Evolutionary conservation across 2,329 filamentous ascomycete species (phyloP).

Genomic region (Raffaelea ambrosiae): DNA sequence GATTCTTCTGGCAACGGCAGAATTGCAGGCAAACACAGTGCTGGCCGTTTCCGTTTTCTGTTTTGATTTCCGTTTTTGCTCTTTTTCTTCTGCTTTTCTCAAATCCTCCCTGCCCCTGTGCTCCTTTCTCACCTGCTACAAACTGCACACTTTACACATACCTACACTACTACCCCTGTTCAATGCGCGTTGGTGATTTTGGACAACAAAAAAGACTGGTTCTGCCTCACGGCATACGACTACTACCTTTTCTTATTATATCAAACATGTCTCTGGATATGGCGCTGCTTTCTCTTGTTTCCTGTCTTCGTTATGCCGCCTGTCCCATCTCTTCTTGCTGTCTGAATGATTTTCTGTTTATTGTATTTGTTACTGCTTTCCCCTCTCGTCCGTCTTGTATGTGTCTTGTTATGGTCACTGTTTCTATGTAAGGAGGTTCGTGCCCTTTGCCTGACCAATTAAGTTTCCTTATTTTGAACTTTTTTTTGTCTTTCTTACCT

Average conservation of each 20-base stretch:
- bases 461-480: background rate
- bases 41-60: background rate
- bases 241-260: background rate
- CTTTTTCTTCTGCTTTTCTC: background rate
- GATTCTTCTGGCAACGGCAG: background rate
- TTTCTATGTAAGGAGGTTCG: too few species aligned
- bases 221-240: constrained; percentile 15
- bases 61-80: background rate
- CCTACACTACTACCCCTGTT: background rate
- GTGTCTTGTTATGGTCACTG: too few species aligned
- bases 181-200: constrained; percentile 2
- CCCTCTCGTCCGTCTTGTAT: too few species aligned
- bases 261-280: constrained; percentile 3
- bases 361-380: too few species aligned
- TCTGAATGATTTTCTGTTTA: background rate
- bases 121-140: background rate
- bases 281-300: background rate
- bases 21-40: too few species aligned
- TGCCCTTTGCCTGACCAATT: too few species aligned
- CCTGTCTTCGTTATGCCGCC: background rate
- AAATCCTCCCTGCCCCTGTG: background rate
- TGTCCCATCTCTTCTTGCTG: background rate
- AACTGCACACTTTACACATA: background rate
- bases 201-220: constrained; percentile 12
- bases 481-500: background rate